Evolutionary conservation across 257 asterid genomes (phyloP).

Genomic region (Primulina huaijiensis): DNA sequence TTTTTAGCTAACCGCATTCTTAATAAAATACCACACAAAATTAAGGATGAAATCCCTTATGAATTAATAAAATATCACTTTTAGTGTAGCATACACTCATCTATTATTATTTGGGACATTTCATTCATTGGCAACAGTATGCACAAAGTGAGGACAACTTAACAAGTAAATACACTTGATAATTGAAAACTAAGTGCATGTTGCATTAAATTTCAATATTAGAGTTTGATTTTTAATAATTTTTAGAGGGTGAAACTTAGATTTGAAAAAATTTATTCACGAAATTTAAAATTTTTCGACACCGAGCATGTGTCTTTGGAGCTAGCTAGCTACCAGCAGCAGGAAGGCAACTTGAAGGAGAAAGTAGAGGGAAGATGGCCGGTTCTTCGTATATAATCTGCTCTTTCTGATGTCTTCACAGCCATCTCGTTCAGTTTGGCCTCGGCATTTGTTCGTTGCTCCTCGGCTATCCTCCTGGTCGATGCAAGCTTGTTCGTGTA

Average conservation of each 20-base stretch:
- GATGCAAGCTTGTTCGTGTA: conserved; percentile 63
- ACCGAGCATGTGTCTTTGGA: too few species aligned
- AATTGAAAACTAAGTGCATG: background rate
- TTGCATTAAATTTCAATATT: too few species aligned
- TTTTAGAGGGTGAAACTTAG: background rate
- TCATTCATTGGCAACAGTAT: background rate
- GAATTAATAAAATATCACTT: too few species aligned
- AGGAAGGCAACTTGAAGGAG: conserved; percentile 58
- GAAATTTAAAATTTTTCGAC: too few species aligned
- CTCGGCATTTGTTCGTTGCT: conserved; percentile 77
- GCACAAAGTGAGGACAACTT: too few species aligned
- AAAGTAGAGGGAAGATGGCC: conserved; percentile 71
- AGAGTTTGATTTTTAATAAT: too few species aligned
- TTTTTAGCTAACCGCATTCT: too few species aligned
- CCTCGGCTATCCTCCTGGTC: conserved; percentile 78
- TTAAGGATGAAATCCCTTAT: too few species aligned
- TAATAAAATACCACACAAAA: too few species aligned
- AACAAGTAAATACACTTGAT: too few species aligned
- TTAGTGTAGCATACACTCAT: too few species aligned
- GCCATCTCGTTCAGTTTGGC: conserved; percentile 74
- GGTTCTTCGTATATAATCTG: conserved; percentile 72
- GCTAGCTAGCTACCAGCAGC: conserved; percentile 72
- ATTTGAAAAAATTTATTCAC: too few species aligned
- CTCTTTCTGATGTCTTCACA: conserved; percentile 57
- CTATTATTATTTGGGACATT: background rate